A percentile compares a stretch with the other conserved stretches of the same genome.
Conservation (phyloP, 129 eudicot genomes). For the Oenanthe sinensis region DNA sequence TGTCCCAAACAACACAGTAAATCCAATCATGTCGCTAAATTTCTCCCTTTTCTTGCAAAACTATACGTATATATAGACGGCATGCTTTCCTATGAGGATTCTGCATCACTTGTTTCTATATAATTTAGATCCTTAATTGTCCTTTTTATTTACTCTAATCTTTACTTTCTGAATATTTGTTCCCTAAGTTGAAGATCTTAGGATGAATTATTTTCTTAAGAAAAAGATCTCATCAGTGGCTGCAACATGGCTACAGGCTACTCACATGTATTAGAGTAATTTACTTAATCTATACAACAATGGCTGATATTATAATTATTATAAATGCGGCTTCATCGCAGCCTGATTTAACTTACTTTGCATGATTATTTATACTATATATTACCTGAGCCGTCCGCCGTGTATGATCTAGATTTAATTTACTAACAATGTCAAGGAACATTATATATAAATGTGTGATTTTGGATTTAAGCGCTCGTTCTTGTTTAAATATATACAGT, state of each 20-base stretch:
- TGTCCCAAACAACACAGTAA: slow-evolving; percentile 13
- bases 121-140: slow-evolving; percentile 12
- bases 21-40: slow-evolving; percentile 19
- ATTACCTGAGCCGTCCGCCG: neutral
- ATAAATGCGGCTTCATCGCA: neutral
- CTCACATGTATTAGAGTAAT: neutral
- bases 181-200: neutral
- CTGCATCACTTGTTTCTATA: slow-evolving; percentile 17
- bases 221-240: neutral
- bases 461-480: neutral
- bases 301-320: neutral
- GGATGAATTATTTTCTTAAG: neutral
- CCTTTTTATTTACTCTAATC: neutral
- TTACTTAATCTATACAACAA: neutral
- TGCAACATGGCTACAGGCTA: neutral
- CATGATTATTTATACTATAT: neutral
- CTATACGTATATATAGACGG: neutral
- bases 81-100: slow-evolving; percentile 13
- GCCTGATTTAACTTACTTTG: neutral
- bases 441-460: neutral
- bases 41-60: slow-evolving; percentile 18
- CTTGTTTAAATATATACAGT: too few relatives aligned
- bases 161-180: neutral
- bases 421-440: too few relatives aligned
- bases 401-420: neutral